Conservation (phyloP, 179 eudicot genomes). For the Beta lomatogona region DNA sequence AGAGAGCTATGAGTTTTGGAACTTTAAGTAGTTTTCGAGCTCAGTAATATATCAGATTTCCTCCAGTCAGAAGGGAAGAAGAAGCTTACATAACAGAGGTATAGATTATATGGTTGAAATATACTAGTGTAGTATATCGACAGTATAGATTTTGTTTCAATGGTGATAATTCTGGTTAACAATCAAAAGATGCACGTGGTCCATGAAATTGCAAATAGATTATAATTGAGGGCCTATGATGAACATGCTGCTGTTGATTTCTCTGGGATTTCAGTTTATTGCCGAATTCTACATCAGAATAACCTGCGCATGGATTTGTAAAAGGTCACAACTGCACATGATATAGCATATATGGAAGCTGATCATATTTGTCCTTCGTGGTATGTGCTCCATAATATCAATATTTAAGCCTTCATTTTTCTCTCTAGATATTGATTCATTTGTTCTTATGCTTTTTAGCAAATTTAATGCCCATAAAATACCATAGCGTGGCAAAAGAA, state of each 20-base stretch:
- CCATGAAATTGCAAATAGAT: background rate
- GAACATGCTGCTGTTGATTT: background rate
- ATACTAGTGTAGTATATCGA: background rate
- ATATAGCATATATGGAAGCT: background rate
- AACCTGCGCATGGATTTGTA: background rate
- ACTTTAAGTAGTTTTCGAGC: background rate
- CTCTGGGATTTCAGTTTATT: background rate
- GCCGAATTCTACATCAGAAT: background rate
- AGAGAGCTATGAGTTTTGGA: background rate
- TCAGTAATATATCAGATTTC: too few relatives aligned
- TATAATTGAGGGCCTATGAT: background rate
- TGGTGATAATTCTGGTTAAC: background rate
- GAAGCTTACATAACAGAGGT: background rate
- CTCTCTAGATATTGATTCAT: background rate
- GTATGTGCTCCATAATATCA: background rate
- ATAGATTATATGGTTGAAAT: background rate
- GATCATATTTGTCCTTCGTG: background rate
- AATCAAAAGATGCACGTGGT: background rate
- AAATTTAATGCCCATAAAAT: background rate
- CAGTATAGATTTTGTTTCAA: background rate
- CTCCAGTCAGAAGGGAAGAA: background rate
- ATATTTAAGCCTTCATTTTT: background rate
- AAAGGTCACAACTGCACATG: background rate
- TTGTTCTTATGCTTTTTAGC: background rate
- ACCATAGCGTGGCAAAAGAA: background rate